These are phyloP conservation scores for Parathielavia hyrcaniae DNA, from an alignment of 495 filamentous ascomycete species.

Conservation along the genomic window DNA sequence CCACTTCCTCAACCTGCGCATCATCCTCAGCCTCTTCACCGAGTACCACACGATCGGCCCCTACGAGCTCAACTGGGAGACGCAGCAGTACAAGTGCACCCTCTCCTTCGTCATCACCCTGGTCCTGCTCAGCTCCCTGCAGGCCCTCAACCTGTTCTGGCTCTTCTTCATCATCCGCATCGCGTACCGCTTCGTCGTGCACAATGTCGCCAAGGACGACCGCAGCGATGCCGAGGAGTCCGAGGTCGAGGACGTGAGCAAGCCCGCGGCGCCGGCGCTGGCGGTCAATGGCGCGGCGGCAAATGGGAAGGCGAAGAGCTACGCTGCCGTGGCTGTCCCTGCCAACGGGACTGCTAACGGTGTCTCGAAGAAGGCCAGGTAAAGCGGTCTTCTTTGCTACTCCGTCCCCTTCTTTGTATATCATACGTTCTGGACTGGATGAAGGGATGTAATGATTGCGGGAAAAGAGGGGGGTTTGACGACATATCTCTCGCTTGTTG, in stretches of 20 bases:
- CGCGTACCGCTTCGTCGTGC: slow-evolving; percentile 51
- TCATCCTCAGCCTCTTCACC: slow-evolving; percentile 77
- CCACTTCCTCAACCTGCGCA: slow-evolving; percentile 83
- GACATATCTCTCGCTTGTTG: neutral
- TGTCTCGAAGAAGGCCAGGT: slow-evolving; percentile 11
- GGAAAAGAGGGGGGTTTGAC: neutral
- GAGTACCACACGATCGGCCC: slow-evolving; percentile 86
- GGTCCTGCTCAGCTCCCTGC: slow-evolving; percentile 61
- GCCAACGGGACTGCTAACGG: neutral
- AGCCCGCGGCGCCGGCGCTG: no score
- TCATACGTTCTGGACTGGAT: neutral
- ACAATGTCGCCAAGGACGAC: slow-evolving; percentile 46
- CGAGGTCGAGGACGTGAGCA: slow-evolving; percentile 33
- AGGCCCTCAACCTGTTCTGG: slow-evolving; percentile 84
- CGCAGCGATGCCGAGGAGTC: slow-evolving; percentile 48
- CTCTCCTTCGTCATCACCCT: slow-evolving; percentile 71
- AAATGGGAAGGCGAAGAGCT: slow-evolving; percentile 9
- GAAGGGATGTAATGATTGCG: neutral
- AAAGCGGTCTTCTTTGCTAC: neutral
- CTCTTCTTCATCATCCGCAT: slow-evolving; percentile 75
- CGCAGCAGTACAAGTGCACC: slow-evolving; percentile 74
- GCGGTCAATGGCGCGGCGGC: neutral
- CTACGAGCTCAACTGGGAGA: slow-evolving; percentile 80
- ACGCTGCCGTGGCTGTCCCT: neutral
- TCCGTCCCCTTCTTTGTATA: slow-evolving; percentile 3